Evolutionary conservation across 768 basidiomycete genomes (phyloP), one percentile per base, ranked within the genome.

Genomic region (Russula abietina): DNA sequence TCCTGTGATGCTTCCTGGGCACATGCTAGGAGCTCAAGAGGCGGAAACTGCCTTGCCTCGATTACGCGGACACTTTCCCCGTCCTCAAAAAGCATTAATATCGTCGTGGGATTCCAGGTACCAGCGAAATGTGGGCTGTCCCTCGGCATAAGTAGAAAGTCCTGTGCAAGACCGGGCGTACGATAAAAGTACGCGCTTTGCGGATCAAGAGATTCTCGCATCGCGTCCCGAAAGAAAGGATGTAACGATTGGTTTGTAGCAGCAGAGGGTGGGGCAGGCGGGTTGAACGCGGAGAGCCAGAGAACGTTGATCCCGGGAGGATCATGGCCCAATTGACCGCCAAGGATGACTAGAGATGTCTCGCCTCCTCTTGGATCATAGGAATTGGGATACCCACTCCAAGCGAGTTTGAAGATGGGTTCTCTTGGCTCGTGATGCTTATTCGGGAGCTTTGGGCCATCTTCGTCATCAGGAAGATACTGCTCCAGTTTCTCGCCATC

Each of bases 401-500:
- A 97, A 0, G 88, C 77, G 6, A 95, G 76, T 71, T 90, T 93
- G 79, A 89, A 93, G 38, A 97, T 83, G 4, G 93, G 90, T 69
- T 94, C 92, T 67, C 86, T 71, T 24, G 73, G 69, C 30, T 38
- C 61, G 36, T 65, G 55, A 19, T 57, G 56, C 38, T 65, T 55
- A 4, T 61, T 56, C 8, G 67, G 51, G 19, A 69, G 65, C 12
- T 67, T 64, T 9, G 67, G 68, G 5, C 69, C 59, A 3, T 70
- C 69, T 4, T 78, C 70, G 8, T 61, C 57, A 38, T 66, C 56
- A 1, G 71, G 55, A 9, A 75, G 59, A 26, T 75, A 71, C 38
- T 76, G 69, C 59, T 85, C 84, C 12, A 87, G 70, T 54, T 74
- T 71, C 3, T 73, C 71, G 1, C 75, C 73, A 68, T 87, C 77